Conservation (phyloP, 495 filamentous ascomycete species). For the Clohesyomyces aquaticus region DNA sequence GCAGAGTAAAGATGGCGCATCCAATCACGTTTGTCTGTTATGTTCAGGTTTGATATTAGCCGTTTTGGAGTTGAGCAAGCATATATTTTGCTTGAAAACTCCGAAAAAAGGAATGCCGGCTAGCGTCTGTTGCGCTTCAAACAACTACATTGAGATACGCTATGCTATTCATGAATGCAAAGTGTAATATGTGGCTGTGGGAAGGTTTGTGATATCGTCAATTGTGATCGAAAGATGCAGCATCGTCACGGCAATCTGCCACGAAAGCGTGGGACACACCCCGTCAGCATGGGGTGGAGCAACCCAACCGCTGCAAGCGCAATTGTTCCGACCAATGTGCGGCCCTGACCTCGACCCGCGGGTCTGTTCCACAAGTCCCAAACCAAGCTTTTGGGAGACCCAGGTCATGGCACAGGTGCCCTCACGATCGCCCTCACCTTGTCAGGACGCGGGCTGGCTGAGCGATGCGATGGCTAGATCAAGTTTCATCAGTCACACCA, state of each 20-base stretch:
- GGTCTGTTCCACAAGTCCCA: slow-evolving; percentile 32
- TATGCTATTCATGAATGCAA: neutral
- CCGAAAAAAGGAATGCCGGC: too few species aligned
- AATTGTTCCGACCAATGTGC: slow-evolving; percentile 29
- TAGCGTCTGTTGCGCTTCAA: neutral
- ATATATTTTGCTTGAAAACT: too few species aligned
- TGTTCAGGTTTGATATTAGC: neutral
- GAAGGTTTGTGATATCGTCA: slow-evolving; percentile 24
- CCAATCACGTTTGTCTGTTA: neutral
- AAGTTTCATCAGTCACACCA: slow-evolving; percentile 20
- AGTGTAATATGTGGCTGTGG: neutral
- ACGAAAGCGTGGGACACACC: slow-evolving; percentile 27
- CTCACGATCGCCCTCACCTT: slow-evolving; percentile 26
- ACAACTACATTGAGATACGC: neutral
- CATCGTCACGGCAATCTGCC: slow-evolving; percentile 20
- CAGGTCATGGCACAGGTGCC: slow-evolving; percentile 19
- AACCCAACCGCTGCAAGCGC: slow-evolving; percentile 36
- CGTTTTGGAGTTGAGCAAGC: neutral
- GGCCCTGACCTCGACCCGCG: slow-evolving; percentile 13
- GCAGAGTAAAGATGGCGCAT: neutral
- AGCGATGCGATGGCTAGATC: slow-evolving; percentile 15
- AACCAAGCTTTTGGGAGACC: slow-evolving; percentile 32
- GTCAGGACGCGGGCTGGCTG: slow-evolving; percentile 15
- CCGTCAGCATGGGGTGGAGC: slow-evolving; percentile 7
- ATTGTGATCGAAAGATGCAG: neutral